A percentile compares a stretch with the other conserved stretches of the same genome.
phyloP scores from a whole-genome alignment of 2,329 filamentous ascomycete species.

The Rutstroemia sydowiana region DNA sequence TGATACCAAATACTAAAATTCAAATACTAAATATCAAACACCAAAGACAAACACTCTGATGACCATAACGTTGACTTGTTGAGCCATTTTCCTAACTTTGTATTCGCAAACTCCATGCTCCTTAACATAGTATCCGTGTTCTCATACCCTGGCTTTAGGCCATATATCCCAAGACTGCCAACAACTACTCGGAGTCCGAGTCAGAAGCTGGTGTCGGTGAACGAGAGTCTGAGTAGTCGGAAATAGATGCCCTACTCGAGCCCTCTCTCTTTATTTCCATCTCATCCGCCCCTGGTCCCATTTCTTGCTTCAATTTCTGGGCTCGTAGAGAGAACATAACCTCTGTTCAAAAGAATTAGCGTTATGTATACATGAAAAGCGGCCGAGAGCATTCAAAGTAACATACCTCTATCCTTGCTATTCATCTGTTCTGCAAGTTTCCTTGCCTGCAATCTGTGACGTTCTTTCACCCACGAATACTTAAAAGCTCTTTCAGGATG shows the following conservation, averaged over 20 bases:
- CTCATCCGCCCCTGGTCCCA: not conserved
- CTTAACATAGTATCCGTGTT: no score
- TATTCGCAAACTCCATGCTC: not conserved
- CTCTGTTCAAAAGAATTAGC: not conserved
- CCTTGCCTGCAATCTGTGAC: constrained; percentile 7
- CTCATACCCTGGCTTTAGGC: no score
- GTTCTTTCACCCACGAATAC: constrained; percentile 10
- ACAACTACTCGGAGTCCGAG: no score
- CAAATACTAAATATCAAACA: not conserved
- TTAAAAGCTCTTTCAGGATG: constrained; percentile 8
- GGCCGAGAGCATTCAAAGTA: not conserved
- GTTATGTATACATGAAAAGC: not conserved
- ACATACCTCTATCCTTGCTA: constrained; percentile 1
- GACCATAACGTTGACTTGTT: not conserved
- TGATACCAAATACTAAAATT: not conserved
- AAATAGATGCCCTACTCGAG: not conserved
- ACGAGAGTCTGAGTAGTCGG: not conserved
- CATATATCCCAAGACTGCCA: no score
- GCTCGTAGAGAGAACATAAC: not conserved
- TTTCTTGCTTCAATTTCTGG: not conserved
- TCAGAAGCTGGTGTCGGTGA: not conserved
- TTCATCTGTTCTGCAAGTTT: not conserved
- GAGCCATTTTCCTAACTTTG: not conserved
- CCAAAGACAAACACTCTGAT: not conserved
- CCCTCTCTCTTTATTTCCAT: not conserved